Base-by-base conservation (phyloP, 805 yeast genomes). In the Hanseniaspora hatyaiensis region DNA sequence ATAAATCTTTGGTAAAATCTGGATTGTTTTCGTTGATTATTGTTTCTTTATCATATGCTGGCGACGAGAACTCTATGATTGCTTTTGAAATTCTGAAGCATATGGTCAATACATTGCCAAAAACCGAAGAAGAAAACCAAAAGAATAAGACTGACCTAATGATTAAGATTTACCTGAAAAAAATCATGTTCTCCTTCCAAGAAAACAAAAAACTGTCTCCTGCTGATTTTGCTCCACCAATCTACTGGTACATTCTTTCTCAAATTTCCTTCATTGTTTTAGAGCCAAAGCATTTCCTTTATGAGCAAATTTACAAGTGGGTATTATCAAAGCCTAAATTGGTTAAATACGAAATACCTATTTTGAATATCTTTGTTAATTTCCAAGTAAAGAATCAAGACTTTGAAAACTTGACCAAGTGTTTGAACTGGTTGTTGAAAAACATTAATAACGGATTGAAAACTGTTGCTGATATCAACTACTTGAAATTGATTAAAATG, bases 241-340 rank as follows among this genome's bases (percentile, higher is more conserved):
- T 80, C 15, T 65, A 78, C n/a, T 73, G 81, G 63, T 64, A 68
- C 15, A 58, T 76, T 47, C 61, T 79, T 33, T 72, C 85, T 0
- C 70, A 73, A 44, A 59, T 86, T 32, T 64, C 77, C 3, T 73
- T 75, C 2, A 66, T 84, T 1, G 59, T 84, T 50, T 60, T 69
- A 5, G 76, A 79, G 52, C 95, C 96, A 0, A 75, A 78, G 0
- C 89, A 84, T 52, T 72, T 70, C 54, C 60, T 89, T 18, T 83
- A 80, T 60, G 95, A 87, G 52, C 75, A 76, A 53, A 75, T 77
- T 0, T 75, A 70, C 55, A 72, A 80, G 50, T 85, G 78, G 71
- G 68, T 87, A 9, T 64, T 85, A 29, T 65, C 64, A 44, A 58
- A 61, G n/a, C 70, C 72, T 26, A 53, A 58, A 16, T 53, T 75